These are phyloP conservation scores for Nissolia schottii DNA, from an alignment of 306 rosid species.

Conservation along the genomic window DNA sequence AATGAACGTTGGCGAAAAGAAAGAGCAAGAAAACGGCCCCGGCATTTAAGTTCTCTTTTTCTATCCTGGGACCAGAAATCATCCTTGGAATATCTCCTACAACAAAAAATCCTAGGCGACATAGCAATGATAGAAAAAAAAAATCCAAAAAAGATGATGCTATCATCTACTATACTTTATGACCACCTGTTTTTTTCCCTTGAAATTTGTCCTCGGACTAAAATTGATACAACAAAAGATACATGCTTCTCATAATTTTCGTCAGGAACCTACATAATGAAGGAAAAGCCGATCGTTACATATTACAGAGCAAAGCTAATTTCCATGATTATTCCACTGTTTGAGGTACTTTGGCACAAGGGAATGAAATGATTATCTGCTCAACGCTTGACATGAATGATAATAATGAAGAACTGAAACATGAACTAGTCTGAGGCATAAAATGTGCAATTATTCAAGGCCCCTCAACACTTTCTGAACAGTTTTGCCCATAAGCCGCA, in stretches of 20 bases:
- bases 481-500: slow-evolving; percentile 34
- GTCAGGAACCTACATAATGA: slow-evolving; percentile 18
- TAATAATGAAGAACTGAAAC: slow-evolving; percentile 28
- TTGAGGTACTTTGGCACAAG: slow-evolving; percentile 15
- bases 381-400: slow-evolving; percentile 9
- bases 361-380: slow-evolving; percentile 15
- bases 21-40: slow-evolving; percentile 1
- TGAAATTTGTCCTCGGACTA: slow-evolving; percentile 6
- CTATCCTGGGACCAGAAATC: background rate
- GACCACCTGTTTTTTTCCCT: slow-evolving; percentile 8
- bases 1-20: background rate
- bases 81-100: slow-evolving; percentile 1
- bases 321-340: slow-evolving; percentile 23
- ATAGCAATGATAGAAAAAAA: slow-evolving; percentile 8
- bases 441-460: slow-evolving; percentile 33
- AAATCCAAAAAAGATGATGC: slow-evolving; percentile 8
- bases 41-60: background rate
- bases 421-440: slow-evolving; percentile 13
- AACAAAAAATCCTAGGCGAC: slow-evolving; percentile 20
- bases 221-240: slow-evolving; percentile 25
- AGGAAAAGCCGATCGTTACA: slow-evolving; percentile 1
- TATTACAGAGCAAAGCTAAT: slow-evolving; percentile 19
- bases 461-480: slow-evolving; percentile 27
- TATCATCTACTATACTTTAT: slow-evolving; percentile 26
- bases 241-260: slow-evolving; percentile 34